A percentile compares a stretch with the other conserved stretches of the same genome.
Conservation (phyloP, 164 flowering plant genomes). For the Paratinospora sagittata region DNA sequence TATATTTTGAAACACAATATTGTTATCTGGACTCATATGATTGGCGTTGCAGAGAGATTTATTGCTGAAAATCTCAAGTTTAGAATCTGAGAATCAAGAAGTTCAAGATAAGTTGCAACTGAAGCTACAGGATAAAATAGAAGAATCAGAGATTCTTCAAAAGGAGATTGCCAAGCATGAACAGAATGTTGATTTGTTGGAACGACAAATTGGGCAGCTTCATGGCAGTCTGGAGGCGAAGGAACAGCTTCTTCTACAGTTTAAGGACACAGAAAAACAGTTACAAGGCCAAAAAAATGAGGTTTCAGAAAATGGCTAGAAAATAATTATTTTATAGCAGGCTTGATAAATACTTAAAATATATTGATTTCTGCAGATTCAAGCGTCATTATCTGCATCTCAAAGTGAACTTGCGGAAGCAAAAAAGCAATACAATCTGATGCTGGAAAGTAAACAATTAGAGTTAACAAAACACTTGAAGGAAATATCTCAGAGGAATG, state of each 20-base stretch:
- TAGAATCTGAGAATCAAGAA: conserved; percentile 60
- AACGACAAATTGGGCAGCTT: conserved; percentile 49
- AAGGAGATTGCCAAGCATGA: conserved; percentile 42
- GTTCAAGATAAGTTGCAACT: conserved; percentile 40
- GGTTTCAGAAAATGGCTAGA: conserved; percentile 33
- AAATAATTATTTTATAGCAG: background rate
- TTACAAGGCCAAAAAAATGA: conserved; percentile 55
- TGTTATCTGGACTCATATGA: conserved; percentile 14
- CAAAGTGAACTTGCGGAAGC: conserved; percentile 70
- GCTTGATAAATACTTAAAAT: background rate
- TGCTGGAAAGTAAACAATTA: conserved; percentile 78
- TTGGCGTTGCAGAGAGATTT: conserved; percentile 63
- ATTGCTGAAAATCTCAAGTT: conserved; percentile 36
- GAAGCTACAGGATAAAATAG: conserved; percentile 43
- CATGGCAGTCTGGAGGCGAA: conserved; percentile 51
- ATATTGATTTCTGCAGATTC: conserved; percentile 40
- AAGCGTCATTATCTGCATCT: conserved; percentile 43
- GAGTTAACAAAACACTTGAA: conserved; percentile 89
- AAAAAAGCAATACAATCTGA: conserved; percentile 66
- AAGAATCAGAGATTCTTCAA: conserved; percentile 42
- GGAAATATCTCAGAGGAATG: conserved; percentile 93
- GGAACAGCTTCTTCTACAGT: conserved; percentile 44
- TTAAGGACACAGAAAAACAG: conserved; percentile 44
- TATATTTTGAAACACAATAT: conserved; percentile 1
- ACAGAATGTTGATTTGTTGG: conserved; percentile 41